Base-by-base conservation (phyloP, 176 grass and related monocot genomes). In the Dactylis glomerata region DNA sequence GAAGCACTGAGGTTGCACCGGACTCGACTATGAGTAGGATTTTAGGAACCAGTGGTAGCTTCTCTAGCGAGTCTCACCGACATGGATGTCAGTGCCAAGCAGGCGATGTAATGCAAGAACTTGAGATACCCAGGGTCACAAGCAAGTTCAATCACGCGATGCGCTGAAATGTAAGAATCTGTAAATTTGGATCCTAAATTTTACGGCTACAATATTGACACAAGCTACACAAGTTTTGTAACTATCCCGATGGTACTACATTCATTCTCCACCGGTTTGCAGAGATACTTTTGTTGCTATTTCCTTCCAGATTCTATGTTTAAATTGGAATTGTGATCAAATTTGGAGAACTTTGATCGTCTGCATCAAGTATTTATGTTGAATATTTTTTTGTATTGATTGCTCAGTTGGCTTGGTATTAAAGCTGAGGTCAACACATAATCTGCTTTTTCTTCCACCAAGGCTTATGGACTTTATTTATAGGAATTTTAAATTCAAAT, bases 1-100 rank as follows among this genome's bases (percentile, higher is more conserved):
- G 17, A 96, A 91, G 82, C 90, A 87, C 68, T 94, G 87, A 94
- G 75, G 59, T 70, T 54, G 68, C 68, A 50, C 67, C 49, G 17
- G 30, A 51, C 19, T 31, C 46, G 24, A 73, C 70, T 89, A 42
- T 36, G 79, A 74, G 45, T 76, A 31, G 13, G 13, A 31, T 38
- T 37, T 6, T 44, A 83, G 46, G 38, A 68, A 55, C 20, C 66
- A 80, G 65, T 33, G 44, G 10, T 50, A 44, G 57, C 45, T 62
- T 62, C 67, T 76, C 50, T 30, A 26, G 52, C 24, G 45, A 36
- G 41, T 71, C 44, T 86, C 24, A 38, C 88, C 10, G 51, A 55
- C 78, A 40, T 57, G 40, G 76, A 33, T 64, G 40, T 11, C 79
- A 44, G 42, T 22, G 50, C 57, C 74, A 73, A 15, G 16, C 38